Conservation (phyloP, 768 basidiomycete genomes). For the Hypholoma sublateritium region DNA sequence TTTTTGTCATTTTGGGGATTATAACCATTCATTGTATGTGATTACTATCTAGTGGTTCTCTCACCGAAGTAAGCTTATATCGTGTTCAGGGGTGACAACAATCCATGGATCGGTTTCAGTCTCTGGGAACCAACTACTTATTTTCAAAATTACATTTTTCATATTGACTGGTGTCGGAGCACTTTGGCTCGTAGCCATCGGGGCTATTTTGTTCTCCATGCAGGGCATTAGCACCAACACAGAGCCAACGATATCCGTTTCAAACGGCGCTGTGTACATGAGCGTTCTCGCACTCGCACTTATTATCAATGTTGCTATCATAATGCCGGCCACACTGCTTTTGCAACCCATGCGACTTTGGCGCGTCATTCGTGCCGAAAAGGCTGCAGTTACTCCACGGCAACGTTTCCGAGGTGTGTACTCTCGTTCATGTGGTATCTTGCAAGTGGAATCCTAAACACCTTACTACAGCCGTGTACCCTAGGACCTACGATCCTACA, state of each 20-base stretch:
- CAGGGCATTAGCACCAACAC: constrained; percentile 48
- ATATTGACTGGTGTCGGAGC: constrained; percentile 52
- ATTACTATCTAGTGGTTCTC: neutral
- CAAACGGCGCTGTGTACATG: constrained; percentile 74
- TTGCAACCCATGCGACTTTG: constrained; percentile 71
- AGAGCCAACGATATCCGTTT: constrained; percentile 45
- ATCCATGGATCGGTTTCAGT: constrained; percentile 61
- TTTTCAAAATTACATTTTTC: constrained; percentile 66
- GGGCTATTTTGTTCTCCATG: constrained; percentile 68
- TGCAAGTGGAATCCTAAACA: constrained; percentile 4
- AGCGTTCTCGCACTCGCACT: constrained; percentile 57
- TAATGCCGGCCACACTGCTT: constrained; percentile 68
- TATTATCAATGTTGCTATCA: constrained; percentile 63
- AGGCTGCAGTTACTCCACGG: constrained; percentile 67
- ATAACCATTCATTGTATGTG: constrained; percentile 55
- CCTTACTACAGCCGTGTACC: constrained; percentile 56
- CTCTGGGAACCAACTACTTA: constrained; percentile 56
- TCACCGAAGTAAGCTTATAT: neutral
- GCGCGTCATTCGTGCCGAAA: constrained; percentile 54
- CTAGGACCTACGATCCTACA: constrained; percentile 67
- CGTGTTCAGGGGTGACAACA: constrained; percentile 45
- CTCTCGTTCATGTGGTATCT: constrained; percentile 2
- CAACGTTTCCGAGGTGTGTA: constrained; percentile 74
- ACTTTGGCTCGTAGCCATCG: constrained; percentile 65
- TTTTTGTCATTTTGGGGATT: constrained; percentile 60